Evolutionary conservation across 768 basidiomycete genomes (phyloP), one percentile per base, ranked within the genome.

Genomic region (Xerocomellus chrysenteron): DNA sequence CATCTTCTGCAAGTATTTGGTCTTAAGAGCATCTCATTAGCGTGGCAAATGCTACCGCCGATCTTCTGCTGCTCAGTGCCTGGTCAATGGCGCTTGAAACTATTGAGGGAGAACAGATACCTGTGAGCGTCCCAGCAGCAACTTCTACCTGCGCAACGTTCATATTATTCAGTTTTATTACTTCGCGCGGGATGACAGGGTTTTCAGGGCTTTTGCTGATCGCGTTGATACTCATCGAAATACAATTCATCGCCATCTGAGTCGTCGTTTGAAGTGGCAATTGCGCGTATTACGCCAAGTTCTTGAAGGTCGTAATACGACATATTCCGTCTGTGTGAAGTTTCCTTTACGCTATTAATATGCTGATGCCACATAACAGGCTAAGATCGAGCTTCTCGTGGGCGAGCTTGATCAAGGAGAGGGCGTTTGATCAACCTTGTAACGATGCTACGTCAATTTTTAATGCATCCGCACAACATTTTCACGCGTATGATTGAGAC

Each of bases 111-210:
- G 85, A 90, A 44, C 75, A 73, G 33, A 85, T 96, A 68, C 92
- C 93, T 6, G 93, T 93, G 65, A 58, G 84, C 51, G 44, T 52
- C 32, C 16, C 39, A n/a, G 8, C 24, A 30, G 13, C 33, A 36
- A 17, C n/a, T 11, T 19, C 56, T 43, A 21, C 26, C 3, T 28
- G 30, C 19, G n/a, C 19, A 40, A 30, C 12, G 17, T 48, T 62
- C 45, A 61, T 47, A 16, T 1, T 11, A 21, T 46, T 36, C 50
- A 65, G 91, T 81, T 85, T n/a, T 94, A 90, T 59, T 93, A 88
- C 65, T 98, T 98, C 66, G 96, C 95, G 43, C 83, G 96, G 21
- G 96, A 98, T 71, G 88, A 93, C 58, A 84, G 95, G 36, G 85
- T 91, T 14, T 90, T 88, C 71, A 86, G 80, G 60, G 82, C 85